These are phyloP conservation scores for Isoetes taiwanensis DNA, from an alignment of 75 land plant genomes.

Conservation along the genomic window DNA sequence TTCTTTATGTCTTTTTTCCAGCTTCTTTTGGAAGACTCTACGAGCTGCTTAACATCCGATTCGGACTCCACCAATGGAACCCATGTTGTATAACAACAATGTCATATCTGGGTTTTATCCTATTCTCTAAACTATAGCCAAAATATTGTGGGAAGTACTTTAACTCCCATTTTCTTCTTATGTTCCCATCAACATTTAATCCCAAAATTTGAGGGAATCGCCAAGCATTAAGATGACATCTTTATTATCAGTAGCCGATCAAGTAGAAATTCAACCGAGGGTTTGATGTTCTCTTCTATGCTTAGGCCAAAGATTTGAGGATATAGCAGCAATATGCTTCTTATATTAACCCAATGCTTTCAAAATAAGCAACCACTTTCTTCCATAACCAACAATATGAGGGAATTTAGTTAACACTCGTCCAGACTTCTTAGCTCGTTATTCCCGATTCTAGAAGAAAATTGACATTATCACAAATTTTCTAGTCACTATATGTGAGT, in stretches of 20 bases:
- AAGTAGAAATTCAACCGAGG: constrained; percentile 53
- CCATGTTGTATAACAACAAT: constrained; percentile 22
- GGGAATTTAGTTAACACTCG: constrained; percentile 56
- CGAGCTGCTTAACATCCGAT: constrained; percentile 37
- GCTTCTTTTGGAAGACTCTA: constrained; percentile 29
- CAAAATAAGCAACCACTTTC: constrained; percentile 50
- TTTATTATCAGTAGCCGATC: constrained; percentile 31
- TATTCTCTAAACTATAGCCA: constrained; percentile 66
- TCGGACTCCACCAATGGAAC: constrained; percentile 29
- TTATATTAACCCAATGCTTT: constrained; percentile 34
- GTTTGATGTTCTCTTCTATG: constrained; percentile 57
- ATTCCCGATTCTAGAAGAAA: constrained; percentile 45
- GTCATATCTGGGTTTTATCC: constrained; percentile 56
- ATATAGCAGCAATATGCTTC: constrained; percentile 20
- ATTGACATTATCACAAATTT: constrained; percentile 33
- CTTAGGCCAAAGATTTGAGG: constrained; percentile 69
- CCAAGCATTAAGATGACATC: constrained; percentile 42
- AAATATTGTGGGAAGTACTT: constrained; percentile 78
- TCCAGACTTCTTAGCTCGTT: constrained; percentile 34
- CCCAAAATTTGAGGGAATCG: constrained; percentile 54
- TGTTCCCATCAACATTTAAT: constrained; percentile 38
- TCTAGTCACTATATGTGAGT: constrained; percentile 56
- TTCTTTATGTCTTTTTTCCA: constrained; percentile 28
- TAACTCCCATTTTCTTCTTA: constrained; percentile 69
- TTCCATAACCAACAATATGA: constrained; percentile 63